These are phyloP conservation scores for Cladosporium sp. DNA, from an alignment of 2,329 filamentous ascomycete genomes.

Conservation along the genomic window DNA sequence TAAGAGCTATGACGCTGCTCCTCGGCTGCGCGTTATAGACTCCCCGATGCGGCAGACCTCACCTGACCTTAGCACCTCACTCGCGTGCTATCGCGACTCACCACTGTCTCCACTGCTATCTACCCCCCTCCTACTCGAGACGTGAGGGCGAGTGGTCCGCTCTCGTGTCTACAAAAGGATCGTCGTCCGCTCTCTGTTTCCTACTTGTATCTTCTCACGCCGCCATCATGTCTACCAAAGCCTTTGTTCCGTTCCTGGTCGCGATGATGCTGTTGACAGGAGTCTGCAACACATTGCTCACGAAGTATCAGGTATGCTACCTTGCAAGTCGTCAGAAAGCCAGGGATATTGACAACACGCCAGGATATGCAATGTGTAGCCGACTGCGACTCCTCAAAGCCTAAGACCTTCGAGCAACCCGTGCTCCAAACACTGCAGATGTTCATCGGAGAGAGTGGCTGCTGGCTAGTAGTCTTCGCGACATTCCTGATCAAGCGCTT, in stretches of 20 bases:
- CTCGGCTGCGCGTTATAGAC: background rate
- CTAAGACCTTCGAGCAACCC: slow-evolving; percentile 81
- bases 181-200: no score
- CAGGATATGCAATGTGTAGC: slow-evolving; percentile 96
- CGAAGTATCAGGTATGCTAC: slow-evolving; percentile 78
- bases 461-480: slow-evolving; percentile 81
- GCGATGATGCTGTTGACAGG: slow-evolving; percentile 96
- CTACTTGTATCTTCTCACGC: background rate
- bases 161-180: background rate
- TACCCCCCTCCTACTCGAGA: background rate
- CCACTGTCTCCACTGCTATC: background rate
- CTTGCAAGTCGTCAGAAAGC: slow-evolving; percentile 8
- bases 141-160: slow-evolving; percentile 4
- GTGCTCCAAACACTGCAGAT: slow-evolving; percentile 96
- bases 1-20: no score
- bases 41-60: slow-evolving; percentile 1
- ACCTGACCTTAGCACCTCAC: background rate
- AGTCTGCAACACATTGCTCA: slow-evolving; percentile 93
- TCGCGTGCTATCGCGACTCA: slow-evolving; percentile 6
- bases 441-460: slow-evolving; percentile 95
- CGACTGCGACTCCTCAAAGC: slow-evolving; percentile 72
- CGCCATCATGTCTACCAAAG: slow-evolving; percentile 58
- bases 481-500: slow-evolving; percentile 58
- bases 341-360: slow-evolving; percentile 17
- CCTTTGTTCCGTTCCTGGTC: slow-evolving; percentile 77